These are phyloP conservation scores for Ehretia macrophylla DNA, from an alignment of 257 asterid genomes.

Conservation along the genomic window DNA sequence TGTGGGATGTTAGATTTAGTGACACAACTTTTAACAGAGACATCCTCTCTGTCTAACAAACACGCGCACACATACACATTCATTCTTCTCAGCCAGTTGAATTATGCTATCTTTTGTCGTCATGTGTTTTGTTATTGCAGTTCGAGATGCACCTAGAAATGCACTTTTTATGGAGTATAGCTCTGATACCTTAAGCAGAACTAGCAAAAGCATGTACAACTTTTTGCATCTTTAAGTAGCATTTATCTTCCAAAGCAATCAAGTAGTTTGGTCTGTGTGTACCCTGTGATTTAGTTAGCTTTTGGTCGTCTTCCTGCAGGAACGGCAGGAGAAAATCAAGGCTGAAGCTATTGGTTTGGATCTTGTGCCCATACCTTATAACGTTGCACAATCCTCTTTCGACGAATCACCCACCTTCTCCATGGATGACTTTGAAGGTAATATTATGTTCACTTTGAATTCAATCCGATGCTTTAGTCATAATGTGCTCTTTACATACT, in stretches of 20 bases:
- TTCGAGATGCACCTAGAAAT: too few species aligned
- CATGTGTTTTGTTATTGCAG: too few species aligned
- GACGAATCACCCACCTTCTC: slow-evolving; percentile 62
- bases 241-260: neutral
- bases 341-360: slow-evolving; percentile 64
- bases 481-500: neutral
- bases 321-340: slow-evolving; percentile 59
- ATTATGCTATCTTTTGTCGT: too few species aligned
- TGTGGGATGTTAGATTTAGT: too few species aligned
- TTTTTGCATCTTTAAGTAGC: slow-evolving; percentile 1
- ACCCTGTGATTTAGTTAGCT: neutral
- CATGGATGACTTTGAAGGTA: slow-evolving; percentile 91
- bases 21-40: too few species aligned
- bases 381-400: slow-evolving; percentile 26
- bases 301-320: slow-evolving; percentile 45
- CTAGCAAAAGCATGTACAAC: too few species aligned
- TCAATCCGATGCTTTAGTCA: neutral
- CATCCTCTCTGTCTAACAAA: too few species aligned
- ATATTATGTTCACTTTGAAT: neutral
- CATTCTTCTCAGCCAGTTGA: too few species aligned
- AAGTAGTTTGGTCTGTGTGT: neutral
- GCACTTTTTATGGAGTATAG: too few species aligned
- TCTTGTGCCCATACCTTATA: slow-evolving; percentile 41
- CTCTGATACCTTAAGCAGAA: too few species aligned
- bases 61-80: too few species aligned